Evolutionary conservation across 768 basidiomycete species (phyloP), one percentile per base, ranked within the genome.

Genomic region (Leucogyrophana mollusca): DNA sequence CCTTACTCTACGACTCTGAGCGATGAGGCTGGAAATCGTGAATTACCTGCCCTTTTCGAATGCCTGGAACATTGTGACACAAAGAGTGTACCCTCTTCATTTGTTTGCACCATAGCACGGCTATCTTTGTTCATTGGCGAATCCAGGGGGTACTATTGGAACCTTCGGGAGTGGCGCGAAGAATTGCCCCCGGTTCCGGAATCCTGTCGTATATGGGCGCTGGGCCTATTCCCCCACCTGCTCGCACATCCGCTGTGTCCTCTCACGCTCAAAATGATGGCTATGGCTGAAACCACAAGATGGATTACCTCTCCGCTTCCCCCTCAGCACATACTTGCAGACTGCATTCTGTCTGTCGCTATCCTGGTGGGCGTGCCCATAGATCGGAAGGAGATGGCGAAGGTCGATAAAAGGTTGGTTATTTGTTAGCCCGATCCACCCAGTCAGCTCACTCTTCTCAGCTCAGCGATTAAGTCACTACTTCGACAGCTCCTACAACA

Each of bases 321-420:
- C 22, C 30, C 45, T 1, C 38, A 24, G 11, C 30, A 18, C 11
- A 20, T 49, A 18, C 40, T 51, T 14, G 50, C 50, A 9, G 43
- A 51, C 34, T 51, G 50, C 21, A 33, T 47, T 16, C 34, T 51
- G 39, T 22, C 48, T 23, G 50, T 46, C 22, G 40, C 37, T 18
- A 24, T 51, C 18, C 25, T 51, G 3, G 37, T 51, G 3, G 50
- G 47, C 14, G 24, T 27, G 32, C 21, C 39, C 18, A 46, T 49
- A 20, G 50, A 51, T 17, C 34, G 35, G 18, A 50, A 14, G 18
- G 47, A 49, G 4, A 22, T 49, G 5, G 39, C 49, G 8, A 41
- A 41, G 32, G 46, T 49, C 11, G 50, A 51, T 21, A 51, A 51
- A 37, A 51, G 50, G 50, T 49, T 17, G 1, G 45, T 21, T 13